Evolutionary conservation across 176 grass and related monocot genomes (phyloP), one percentile per base, ranked within the genome.

Genomic region (Carex myosuroides): DNA sequence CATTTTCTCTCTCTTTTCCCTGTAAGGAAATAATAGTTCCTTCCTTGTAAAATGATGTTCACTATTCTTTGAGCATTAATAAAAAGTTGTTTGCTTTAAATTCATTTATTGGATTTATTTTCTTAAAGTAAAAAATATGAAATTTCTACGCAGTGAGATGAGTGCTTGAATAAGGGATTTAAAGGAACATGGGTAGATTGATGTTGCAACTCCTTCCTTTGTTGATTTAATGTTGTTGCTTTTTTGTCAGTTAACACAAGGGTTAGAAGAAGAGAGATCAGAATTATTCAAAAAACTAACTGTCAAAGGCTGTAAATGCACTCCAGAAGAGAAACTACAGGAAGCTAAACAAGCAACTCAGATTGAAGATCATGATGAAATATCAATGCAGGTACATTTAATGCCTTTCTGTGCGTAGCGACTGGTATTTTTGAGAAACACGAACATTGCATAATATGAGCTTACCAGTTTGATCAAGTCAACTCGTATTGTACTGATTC

Each of bases 241-340:
- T 80, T 60, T 70, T 32, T 33, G n/a, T 82, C 53, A 83, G 85
- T 71, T 83, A 53, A 87, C 65, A 18, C 17, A 69, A 57, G 79
- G 62, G 52, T 50, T 76, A 60, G 66, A 87, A 62, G 64, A 82
- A 81, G 79, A 70, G 8, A 86, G 29, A 86, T 59, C 33, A 20
- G 64, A 80, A 60, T 68, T 48, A 20, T 53, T 68, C 24, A 48
- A 16, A 65, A 77, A 56, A 10, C 75, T 35, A 14, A 30, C 30
- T 9, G 18, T 57, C 5, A 64, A 71, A 18, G 14, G 44, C 74
- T 81, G 76, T 59, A 60, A 41, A 55, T 68, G 60, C 46, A 70
- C 10, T 60, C 35, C 37, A 46, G 18, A 26, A 63, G 78, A 62
- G 50, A 87, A 72, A 81, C 1, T 46, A 9, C 33, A 73, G 64